Conservation (phyloP, 768 basidiomycete genomes). For the Saitozyma podzolica region DNA sequence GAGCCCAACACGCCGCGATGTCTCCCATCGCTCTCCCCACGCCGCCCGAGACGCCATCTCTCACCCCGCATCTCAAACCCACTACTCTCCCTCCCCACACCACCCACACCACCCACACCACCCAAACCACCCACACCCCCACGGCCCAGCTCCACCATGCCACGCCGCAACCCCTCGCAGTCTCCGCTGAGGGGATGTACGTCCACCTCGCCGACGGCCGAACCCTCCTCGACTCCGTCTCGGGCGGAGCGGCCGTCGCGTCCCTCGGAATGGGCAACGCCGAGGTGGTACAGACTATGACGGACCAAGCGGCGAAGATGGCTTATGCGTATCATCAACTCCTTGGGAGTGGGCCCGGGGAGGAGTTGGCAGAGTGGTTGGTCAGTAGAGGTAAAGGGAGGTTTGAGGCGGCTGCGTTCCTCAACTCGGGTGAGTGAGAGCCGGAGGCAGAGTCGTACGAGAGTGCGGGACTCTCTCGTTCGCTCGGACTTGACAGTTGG, state of each 20-base stretch:
- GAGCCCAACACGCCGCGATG: no score
- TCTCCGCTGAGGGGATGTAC: conserved; percentile 8
- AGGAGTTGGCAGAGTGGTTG: conserved; percentile 18
- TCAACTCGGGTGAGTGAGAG: conserved; percentile 15
- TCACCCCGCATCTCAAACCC: no score
- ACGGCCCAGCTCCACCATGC: conserved; percentile 10
- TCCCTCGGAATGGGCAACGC: conserved; percentile 28
- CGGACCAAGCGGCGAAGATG: conserved; percentile 21
- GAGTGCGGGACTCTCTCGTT: no score
- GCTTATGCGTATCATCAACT: conserved; percentile 16
- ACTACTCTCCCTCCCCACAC: no score
- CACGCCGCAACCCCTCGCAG: conserved; percentile 9
- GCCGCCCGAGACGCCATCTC: no score
- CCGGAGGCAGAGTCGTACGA: conserved; percentile 14
- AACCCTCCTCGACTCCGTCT: conserved; percentile 28
- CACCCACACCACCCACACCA: no score
- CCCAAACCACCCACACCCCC: no score
- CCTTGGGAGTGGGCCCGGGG: conserved; percentile 8
- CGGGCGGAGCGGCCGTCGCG: conserved; percentile 34
- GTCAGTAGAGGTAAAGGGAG: conserved; percentile 2
- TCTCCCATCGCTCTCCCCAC: no score
- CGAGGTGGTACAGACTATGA: conserved; percentile 21
- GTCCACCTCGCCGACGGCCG: conserved; percentile 18
- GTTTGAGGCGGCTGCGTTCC: conserved; percentile 11
- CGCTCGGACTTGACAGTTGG: no score